phyloP scores from a whole-genome alignment of 129 eudicot genomes.

The Pseudognaphalium luteoalbum region DNA sequence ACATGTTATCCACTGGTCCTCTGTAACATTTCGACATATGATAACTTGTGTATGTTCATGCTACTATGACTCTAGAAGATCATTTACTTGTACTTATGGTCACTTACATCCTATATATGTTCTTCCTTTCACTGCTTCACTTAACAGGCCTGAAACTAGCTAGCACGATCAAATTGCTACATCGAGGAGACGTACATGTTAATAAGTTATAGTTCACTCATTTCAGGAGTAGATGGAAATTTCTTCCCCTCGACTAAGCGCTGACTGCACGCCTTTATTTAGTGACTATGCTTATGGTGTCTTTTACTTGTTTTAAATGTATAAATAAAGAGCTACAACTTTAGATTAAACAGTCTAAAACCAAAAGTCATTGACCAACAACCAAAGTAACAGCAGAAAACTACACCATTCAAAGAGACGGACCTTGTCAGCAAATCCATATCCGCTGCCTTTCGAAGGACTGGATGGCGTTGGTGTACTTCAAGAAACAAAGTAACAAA shows the following conservation, averaged over 20 bases:
- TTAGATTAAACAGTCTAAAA: neutral
- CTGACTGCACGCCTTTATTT: conserved; percentile 4
- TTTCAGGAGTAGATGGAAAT: conserved; percentile 13
- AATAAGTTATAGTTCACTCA: neutral
- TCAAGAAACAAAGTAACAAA: conserved; percentile 19
- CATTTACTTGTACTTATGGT: conserved; percentile 1
- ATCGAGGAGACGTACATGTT: conserved; percentile 7
- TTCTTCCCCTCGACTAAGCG: conserved; percentile 7
- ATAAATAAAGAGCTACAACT: conserved; percentile 5
- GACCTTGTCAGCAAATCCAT: conserved; percentile 99
- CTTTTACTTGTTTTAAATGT: conserved; percentile 11
- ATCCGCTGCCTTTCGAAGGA: conserved; percentile 73
- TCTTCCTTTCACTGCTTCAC: conserved; percentile 13
- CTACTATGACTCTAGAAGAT: conserved; percentile 7
- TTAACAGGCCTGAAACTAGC: neutral
- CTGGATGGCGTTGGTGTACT: conserved; percentile 61
- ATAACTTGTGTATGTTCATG: conserved; percentile 2
- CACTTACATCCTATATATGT: conserved; percentile 13
- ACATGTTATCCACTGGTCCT: conserved; percentile 7
- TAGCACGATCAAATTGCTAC: conserved; percentile 16
- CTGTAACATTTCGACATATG: conserved; percentile 5
- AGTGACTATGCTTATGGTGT: conserved; percentile 17
- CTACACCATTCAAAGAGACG: conserved; percentile 25
- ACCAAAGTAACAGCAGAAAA: conserved; percentile 9
- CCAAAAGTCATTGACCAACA: conserved; percentile 1